phyloP scores from a whole-genome alignment of 495 filamentous ascomycete species.

The Hyaloscypha hepaticicola region DNA sequence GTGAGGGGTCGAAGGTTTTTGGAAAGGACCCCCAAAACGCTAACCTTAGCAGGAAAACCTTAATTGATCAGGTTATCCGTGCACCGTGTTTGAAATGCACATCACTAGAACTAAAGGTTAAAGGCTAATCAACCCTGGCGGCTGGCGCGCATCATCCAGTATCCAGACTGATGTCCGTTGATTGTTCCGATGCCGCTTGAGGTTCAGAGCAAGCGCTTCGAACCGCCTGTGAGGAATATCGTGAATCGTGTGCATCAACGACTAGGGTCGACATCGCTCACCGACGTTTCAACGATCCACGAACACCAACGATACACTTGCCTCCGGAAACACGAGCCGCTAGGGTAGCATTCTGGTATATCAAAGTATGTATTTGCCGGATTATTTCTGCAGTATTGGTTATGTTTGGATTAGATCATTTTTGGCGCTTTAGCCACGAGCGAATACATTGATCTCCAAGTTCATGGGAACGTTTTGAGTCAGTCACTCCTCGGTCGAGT shows the following conservation, averaged over 20 bases:
- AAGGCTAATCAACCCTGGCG: slow-evolving; percentile 15
- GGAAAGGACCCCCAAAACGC: slow-evolving; percentile 1
- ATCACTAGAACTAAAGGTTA: slow-evolving; percentile 16
- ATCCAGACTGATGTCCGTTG: slow-evolving; percentile 12
- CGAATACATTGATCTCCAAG: neutral
- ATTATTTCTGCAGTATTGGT: neutral
- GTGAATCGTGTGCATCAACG: slow-evolving; percentile 9
- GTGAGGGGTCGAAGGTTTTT: slow-evolving; percentile 13
- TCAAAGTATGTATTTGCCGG: neutral
- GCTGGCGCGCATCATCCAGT: slow-evolving; percentile 17
- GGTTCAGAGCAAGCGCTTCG: no score
- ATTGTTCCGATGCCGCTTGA: slow-evolving; percentile 25
- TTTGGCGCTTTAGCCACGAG: neutral
- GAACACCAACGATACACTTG: slow-evolving; percentile 3
- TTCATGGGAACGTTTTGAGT: neutral
- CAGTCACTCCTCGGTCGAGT: neutral
- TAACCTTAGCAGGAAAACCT: slow-evolving; percentile 2
- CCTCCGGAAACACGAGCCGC: neutral
- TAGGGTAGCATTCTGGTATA: neutral
- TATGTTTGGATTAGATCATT: neutral
- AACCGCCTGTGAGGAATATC: slow-evolving; percentile 1
- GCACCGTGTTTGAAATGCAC: slow-evolving; percentile 14
- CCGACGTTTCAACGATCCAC: slow-evolving; percentile 14
- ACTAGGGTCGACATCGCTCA: slow-evolving; percentile 10
- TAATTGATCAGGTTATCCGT: slow-evolving; percentile 20